Evolutionary conservation across 169 alveolate species (phyloP), one percentile per base, ranked within the genome.

Genomic region (Plasmodium knowlesi): DNA sequence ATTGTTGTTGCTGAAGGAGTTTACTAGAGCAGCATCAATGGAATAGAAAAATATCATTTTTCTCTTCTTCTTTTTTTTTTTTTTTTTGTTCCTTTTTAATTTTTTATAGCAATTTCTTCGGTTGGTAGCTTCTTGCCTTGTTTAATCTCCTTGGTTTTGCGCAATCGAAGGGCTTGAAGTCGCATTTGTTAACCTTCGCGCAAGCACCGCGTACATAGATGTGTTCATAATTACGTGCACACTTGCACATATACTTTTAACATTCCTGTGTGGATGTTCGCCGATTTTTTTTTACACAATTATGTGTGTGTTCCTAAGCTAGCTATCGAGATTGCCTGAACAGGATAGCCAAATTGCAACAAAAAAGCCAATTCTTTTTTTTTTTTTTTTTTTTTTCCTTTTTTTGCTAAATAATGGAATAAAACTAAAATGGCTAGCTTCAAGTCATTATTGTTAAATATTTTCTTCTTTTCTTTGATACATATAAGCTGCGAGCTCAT

Each of bases 321-420:
- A 61, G 76, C 34, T 61, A 34, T 22, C 28, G 76, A 61, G 14
- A 2, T 61, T 61, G 82, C 84, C 84, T 78, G 84, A 78, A 41
- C 84, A 41, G 84, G 43, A 41, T 32, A 78, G 46, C 72, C 54
- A 78, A 19, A 78, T 78, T 34, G 34, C 76, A 61, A 61, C 28
- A 61, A 61, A 61, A 22, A 14, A 61, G 76, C 76, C 34, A 81
- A n/a, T 39, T 84, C 22, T 50, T 61, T 85, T 73, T 74, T 46
- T 85, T 39, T 50, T 61, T 85, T 73, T 74, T 46, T 85, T 85
- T 85, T 85, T 72, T 85, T 22, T 54, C 14, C 54, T 76, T 46
- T 10, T 16, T 32, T 25, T 32, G 73, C 30, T 25, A 39, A 84
- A 70, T 70, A 67, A 70, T 85, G 85, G 53, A 46, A n/a, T 30